Evolutionary conservation across 2,329 filamentous ascomycete genomes (phyloP).

Genomic region (Eutypella sp.): DNA sequence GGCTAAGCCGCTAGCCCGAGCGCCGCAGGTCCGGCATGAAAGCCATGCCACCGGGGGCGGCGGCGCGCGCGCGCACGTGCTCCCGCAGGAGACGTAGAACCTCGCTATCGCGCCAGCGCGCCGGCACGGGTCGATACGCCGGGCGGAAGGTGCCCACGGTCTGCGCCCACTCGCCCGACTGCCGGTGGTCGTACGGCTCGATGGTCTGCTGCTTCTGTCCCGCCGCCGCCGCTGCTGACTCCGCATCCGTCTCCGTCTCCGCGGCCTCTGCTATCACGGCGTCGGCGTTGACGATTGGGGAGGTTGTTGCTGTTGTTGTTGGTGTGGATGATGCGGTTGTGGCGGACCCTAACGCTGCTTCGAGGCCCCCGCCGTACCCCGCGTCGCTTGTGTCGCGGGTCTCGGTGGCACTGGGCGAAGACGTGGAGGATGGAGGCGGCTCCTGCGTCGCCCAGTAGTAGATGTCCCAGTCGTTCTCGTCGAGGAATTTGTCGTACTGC

Average conservation of each 20-base stretch:
- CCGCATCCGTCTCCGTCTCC: slow-evolving; percentile 22
- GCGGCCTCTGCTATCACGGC: slow-evolving; percentile 20
- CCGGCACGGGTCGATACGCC: slow-evolving; percentile 84
- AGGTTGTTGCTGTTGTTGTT: slow-evolving; percentile 23
- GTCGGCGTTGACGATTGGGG: slow-evolving; percentile 13
- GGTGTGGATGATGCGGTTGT: slow-evolving; percentile 6
- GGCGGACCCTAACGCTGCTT: slow-evolving; percentile 11
- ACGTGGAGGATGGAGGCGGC: slow-evolving; percentile 50
- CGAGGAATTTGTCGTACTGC: slow-evolving; percentile 87
- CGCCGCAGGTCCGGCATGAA: slow-evolving; percentile 49
- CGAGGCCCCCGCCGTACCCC: slow-evolving; percentile 19
- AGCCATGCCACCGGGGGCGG: slow-evolving; percentile 48
- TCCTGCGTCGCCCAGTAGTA: slow-evolving; percentile 99
- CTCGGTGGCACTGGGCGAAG: slow-evolving; percentile 32
- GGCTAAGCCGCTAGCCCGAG: slow-evolving; percentile 3
- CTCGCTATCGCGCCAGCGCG: slow-evolving; percentile 78
- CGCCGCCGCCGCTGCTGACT: slow-evolving; percentile 23
- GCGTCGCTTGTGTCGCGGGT: slow-evolving; percentile 37
- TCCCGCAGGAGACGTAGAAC: slow-evolving; percentile 69
- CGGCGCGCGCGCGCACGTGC: slow-evolving; percentile 69
- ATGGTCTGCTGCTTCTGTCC: slow-evolving; percentile 28
- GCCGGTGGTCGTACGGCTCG: slow-evolving; percentile 23
- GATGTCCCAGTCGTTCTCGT: slow-evolving; percentile 99
- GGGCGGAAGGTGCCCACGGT: slow-evolving; percentile 92
- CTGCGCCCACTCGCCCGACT: slow-evolving; percentile 87